A percentile compares a stretch with the other conserved stretches of the same genome.
These are phyloP conservation scores for Ustilago tritici DNA, from an alignment of 1,284 basidiomycete genomes.

Conservation along the genomic window DNA sequence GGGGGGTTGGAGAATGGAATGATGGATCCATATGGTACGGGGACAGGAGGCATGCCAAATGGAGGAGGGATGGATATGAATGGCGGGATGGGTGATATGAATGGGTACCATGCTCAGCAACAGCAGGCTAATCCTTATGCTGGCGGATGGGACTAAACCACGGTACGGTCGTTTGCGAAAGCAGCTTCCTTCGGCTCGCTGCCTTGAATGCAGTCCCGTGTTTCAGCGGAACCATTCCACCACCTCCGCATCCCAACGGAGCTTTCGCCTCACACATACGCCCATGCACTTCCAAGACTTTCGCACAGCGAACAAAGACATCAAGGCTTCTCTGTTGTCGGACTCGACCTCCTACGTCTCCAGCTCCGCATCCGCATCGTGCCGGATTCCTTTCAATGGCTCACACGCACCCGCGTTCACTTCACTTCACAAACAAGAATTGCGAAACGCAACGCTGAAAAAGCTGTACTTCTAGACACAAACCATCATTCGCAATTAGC, in stretches of 20 bases:
- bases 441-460: constrained; percentile 6
- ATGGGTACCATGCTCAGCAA: constrained; percentile 25
- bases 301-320: neutral
- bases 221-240: no score
- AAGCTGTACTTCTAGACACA: constrained; percentile 16
- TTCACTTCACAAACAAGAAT: neutral
- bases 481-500: neutral
- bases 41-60: constrained; percentile 9
- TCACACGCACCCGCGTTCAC: no score
- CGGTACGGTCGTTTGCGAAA: neutral
- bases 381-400: no score
- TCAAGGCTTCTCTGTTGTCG: neutral
- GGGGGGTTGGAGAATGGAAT: constrained; percentile 27
- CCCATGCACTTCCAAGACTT: neutral
- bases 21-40: constrained; percentile 36
- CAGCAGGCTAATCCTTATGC: constrained; percentile 27
- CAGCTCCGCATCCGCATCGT: no score
- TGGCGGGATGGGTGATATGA: constrained; percentile 23
- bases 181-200: neutral
- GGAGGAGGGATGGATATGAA: constrained; percentile 24
- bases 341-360: no score
- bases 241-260: no score
- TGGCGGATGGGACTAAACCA: constrained; percentile 31
- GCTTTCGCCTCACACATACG: neutral
- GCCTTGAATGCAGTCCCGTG: neutral